These are phyloP conservation scores for Ganoderma lingzhi DNA, from an alignment of 1,284 basidiomycete genomes.

Conservation along the genomic window DNA sequence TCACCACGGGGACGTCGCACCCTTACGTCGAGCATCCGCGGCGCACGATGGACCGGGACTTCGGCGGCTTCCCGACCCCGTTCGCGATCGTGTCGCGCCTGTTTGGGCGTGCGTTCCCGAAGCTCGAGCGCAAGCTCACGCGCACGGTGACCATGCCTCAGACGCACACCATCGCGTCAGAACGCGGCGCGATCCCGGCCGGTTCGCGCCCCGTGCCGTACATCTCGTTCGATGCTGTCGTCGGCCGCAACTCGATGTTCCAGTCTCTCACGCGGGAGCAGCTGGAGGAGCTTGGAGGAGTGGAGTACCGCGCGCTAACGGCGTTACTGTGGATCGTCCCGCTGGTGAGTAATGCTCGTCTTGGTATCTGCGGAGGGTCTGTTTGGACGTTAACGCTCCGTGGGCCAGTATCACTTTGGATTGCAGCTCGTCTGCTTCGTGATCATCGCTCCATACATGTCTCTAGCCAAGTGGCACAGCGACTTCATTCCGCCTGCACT, in stretches of 20 bases:
- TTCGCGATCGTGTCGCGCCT: constrained; percentile 55
- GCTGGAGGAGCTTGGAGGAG: constrained; percentile 91
- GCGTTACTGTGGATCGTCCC: constrained; percentile 82
- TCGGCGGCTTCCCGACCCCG: constrained; percentile 94
- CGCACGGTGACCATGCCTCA: constrained; percentile 42
- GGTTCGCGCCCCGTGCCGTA: constrained; percentile 76
- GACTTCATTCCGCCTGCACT: constrained; percentile 66
- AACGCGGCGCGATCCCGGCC: constrained; percentile 39
- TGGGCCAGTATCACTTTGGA: constrained; percentile 64
- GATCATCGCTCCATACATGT: constrained; percentile 85
- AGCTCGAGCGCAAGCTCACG: constrained; percentile 39
- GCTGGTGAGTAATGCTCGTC: constrained; percentile 34
- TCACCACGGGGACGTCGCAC: constrained; percentile 23
- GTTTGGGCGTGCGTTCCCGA: constrained; percentile 38
- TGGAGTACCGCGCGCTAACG: constrained; percentile 90
- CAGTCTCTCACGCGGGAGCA: constrained; percentile 83
- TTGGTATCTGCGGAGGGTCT: neutral
- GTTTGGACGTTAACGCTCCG: constrained; percentile 5
- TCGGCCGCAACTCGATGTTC: constrained; percentile 92
- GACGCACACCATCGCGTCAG: constrained; percentile 43
- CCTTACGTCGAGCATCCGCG: constrained; percentile 30
- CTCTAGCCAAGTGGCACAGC: constrained; percentile 55
- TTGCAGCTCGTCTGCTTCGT: constrained; percentile 43
- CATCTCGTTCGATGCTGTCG: constrained; percentile 86
- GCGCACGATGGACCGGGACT: constrained; percentile 56